A percentile compares a stretch with the other conserved stretches of the same genome.
phyloP scores from a whole-genome alignment of 2,329 filamentous ascomycete genomes.

The Aspergillus japonicus region DNA sequence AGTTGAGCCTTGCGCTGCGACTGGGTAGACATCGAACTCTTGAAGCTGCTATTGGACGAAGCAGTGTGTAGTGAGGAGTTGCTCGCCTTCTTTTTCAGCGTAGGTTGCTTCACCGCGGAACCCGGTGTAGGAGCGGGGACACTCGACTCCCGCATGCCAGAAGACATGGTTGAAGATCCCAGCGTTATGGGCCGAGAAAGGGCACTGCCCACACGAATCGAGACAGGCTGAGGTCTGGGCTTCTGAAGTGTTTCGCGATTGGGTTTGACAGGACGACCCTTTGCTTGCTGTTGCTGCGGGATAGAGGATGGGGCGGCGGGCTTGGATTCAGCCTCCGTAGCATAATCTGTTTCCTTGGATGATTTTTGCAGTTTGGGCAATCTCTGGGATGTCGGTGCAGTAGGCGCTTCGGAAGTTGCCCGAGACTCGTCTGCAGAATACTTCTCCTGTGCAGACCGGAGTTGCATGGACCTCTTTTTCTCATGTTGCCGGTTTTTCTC shows the following conservation, averaged over 20 bases:
- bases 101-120: constrained; percentile 48
- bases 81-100: constrained; percentile 64
- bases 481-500: constrained; percentile 30
- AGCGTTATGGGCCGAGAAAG: constrained; percentile 46
- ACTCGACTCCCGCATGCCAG: constrained; percentile 58
- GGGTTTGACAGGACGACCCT: constrained; percentile 45
- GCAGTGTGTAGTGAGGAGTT: constrained; percentile 61
- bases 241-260: constrained; percentile 45
- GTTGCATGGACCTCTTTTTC: constrained; percentile 30
- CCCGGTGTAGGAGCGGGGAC: constrained; percentile 45
- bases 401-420: constrained; percentile 14
- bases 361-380: constrained; percentile 28
- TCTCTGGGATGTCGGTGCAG: constrained; percentile 27
- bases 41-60: constrained; percentile 58
- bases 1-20: constrained; percentile 70
- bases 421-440: constrained; percentile 33
- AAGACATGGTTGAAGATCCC: constrained; percentile 50
- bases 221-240: constrained; percentile 48
- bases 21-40: constrained; percentile 60
- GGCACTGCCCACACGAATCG: constrained; percentile 50
- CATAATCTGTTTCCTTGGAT: constrained; percentile 33
- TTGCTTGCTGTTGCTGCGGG: constrained; percentile 32
- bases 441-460: constrained; percentile 35
- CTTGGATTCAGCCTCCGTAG: constrained; percentile 29
- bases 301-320: constrained; percentile 23